phyloP scores from a whole-genome alignment of 108 stramenopile species.

The Nitzschia sp. region DNA sequence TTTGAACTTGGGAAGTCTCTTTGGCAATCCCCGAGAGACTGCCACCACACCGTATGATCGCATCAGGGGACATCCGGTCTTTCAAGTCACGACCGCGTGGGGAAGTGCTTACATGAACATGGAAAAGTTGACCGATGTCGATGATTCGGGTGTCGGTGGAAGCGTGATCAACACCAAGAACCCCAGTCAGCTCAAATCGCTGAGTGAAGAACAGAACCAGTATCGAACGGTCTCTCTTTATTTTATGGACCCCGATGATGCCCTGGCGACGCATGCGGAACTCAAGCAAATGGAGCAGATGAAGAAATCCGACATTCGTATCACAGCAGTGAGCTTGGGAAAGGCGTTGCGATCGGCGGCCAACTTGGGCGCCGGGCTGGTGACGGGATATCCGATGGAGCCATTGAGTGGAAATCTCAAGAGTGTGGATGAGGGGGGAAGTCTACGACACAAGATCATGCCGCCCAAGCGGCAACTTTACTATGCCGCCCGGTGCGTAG shows the following conservation, averaged over 20 bases:
- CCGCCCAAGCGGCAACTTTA: conserved; percentile 80
- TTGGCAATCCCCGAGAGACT: conserved; percentile 36
- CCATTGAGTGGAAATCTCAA: conserved; percentile 55
- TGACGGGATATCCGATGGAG: conserved; percentile 73
- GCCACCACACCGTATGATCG: conserved; percentile 68
- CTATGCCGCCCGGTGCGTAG: conserved; percentile 79
- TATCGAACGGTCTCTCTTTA: conserved; percentile 67
- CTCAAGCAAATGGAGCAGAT: conserved; percentile 83
- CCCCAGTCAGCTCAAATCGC: conserved; percentile 1
- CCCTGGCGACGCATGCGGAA: conserved; percentile 64
- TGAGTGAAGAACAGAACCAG: conserved; percentile 50
- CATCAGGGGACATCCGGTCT: conserved; percentile 74
- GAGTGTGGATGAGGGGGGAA: conserved; percentile 59
- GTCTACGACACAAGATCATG: conserved; percentile 81
- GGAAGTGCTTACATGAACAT: conserved; percentile 85
- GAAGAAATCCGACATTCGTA: conserved; percentile 63
- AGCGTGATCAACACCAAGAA: background rate
- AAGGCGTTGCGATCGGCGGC: conserved; percentile 72
- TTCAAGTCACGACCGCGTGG: conserved; percentile 83
- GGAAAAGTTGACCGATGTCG: conserved; percentile 51
- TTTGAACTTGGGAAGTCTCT: conserved; percentile 23
- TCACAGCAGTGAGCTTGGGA: conserved; percentile 60
- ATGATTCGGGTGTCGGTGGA: conserved; percentile 23
- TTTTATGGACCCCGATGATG: conserved; percentile 85
- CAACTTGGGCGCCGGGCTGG: conserved; percentile 69